These are phyloP conservation scores for Neurospora sp. DNA, from an alignment of 495 filamentous ascomycete species.

Conservation along the genomic window DNA sequence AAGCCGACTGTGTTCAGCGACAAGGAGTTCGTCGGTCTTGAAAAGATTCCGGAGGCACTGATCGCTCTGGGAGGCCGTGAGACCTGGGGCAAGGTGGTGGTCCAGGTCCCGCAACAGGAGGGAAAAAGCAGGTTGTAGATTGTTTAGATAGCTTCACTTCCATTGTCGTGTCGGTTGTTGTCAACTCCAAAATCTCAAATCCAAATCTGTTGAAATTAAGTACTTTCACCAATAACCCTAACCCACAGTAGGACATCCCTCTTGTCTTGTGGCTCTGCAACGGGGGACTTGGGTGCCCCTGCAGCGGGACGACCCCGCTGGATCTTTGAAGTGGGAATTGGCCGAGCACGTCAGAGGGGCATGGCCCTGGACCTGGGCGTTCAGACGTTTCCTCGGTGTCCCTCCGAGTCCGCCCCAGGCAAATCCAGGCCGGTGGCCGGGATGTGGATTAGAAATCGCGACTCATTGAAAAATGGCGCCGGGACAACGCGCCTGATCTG, in stretches of 20 bases:
- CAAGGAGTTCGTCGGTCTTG: conserved; percentile 70
- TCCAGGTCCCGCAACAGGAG: conserved; percentile 63
- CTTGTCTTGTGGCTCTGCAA: not conserved
- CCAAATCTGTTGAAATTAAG: not conserved
- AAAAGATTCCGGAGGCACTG: conserved; percentile 67
- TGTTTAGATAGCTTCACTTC: not conserved
- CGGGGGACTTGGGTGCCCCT: not conserved
- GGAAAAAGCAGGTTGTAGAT: conserved; percentile 42
- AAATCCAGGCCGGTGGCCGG: not conserved
- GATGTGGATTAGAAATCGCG: not conserved
- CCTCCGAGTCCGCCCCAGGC: not conserved
- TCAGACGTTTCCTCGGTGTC: not conserved
- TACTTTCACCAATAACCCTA: conserved; percentile 1
- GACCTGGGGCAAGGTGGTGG: conserved; percentile 95
- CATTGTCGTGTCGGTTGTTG: not conserved
- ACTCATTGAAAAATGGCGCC: not conserved
- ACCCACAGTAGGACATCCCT: not conserved
- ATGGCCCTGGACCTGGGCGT: not conserved
- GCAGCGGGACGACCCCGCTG: not conserved
- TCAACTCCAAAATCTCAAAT: not conserved
- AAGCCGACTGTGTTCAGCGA: conserved; percentile 73
- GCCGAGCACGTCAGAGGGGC: not conserved
- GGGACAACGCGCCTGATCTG: not conserved
- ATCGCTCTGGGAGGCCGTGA: conserved; percentile 65
- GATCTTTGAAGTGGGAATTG: not conserved